Evolutionary conservation across 441 rosid genomes (phyloP), one percentile per base, ranked within the genome.

Genomic region (Jatropha podagrica): DNA sequence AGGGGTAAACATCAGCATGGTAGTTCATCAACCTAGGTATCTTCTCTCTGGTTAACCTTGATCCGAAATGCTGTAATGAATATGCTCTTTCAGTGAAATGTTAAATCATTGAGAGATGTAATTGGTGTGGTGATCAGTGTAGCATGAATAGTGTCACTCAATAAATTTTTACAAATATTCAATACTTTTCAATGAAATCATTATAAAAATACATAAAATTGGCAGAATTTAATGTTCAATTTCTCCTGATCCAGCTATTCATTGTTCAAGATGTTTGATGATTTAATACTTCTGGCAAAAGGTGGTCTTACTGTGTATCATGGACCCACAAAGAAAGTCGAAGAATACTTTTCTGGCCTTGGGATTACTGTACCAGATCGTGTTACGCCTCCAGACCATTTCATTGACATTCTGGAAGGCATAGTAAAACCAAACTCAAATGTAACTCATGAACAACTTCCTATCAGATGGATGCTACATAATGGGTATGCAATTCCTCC

Each of bases 1-100:
- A 87, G 98, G 98, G 42, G 99, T 96, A 54, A 96, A 90, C 82
- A 83, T 96, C 80, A 89, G 91, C 88, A 88, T 90, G 97, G 98
- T 94, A 51, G 85, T 96, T 80, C 99, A 96, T 72, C 98, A 96
- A 76, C 98, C 99, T 49, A 96, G 99, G 98, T 91, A 88, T 56
- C 52, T 73, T 14, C 66, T 46, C 64, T 67, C 69, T 75, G 7
- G 11, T 58, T 18, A 46, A 32, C n/a, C 23, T n/a, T 54, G 58
- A 54, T 44, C 42, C 27, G 15, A 44, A 38, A 63, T 48, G 17
- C 77, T 13, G 23, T 13, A 68, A 40, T 51, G 18, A 59, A 26
- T 65, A 54, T 13, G 70, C 51, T 41, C 18, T 48, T 17, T 23
- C 52, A 26, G 18, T 55, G 17, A 65, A 15, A 12, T 64, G 38